Evolutionary conservation across 805 yeast genomes (phyloP).

Genomic region (Cyberlindnera japonica): DNA sequence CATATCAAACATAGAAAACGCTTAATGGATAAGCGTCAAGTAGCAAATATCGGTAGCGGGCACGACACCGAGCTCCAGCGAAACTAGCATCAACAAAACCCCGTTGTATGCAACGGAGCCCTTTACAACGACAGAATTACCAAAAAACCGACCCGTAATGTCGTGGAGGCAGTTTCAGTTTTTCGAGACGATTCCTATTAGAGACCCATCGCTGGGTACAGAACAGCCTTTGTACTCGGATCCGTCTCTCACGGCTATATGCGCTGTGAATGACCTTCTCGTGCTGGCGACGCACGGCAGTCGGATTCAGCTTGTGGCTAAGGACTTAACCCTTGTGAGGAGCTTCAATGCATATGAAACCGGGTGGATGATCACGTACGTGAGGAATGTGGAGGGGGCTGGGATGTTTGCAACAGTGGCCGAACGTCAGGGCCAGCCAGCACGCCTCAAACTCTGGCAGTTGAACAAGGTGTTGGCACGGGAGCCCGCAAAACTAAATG

Average conservation of each 20-base stretch:
- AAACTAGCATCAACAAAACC: no score
- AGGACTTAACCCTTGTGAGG: constrained; percentile 41
- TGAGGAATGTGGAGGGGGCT: constrained; percentile 45
- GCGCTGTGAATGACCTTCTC: constrained; percentile 53
- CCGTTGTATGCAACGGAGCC: neutral
- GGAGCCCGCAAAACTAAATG: constrained; percentile 31
- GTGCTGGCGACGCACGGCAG: constrained; percentile 56
- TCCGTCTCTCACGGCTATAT: constrained; percentile 60
- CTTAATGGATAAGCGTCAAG: no score
- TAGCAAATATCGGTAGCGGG: neutral
- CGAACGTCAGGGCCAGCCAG: constrained; percentile 68
- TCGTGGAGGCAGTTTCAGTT: constrained; percentile 83
- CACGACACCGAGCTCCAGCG: neutral
- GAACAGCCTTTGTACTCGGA: constrained; percentile 73
- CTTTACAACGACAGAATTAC: neutral
- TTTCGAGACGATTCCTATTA: constrained; percentile 76
- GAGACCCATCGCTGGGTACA: constrained; percentile 73
- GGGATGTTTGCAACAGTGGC: constrained; percentile 66
- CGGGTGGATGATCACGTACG: constrained; percentile 59
- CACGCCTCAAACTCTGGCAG: constrained; percentile 70
- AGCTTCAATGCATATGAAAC: constrained; percentile 62
- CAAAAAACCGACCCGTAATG: constrained; percentile 13
- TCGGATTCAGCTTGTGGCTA: constrained; percentile 52
- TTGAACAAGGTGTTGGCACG: constrained; percentile 42
- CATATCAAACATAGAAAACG: no score